Percentiles rank a stretch among this genome's conserved stretches.
phyloP scores from a whole-genome alignment of 192 early-diverging fungal genomes.

The Allomyces javanicus region DNA sequence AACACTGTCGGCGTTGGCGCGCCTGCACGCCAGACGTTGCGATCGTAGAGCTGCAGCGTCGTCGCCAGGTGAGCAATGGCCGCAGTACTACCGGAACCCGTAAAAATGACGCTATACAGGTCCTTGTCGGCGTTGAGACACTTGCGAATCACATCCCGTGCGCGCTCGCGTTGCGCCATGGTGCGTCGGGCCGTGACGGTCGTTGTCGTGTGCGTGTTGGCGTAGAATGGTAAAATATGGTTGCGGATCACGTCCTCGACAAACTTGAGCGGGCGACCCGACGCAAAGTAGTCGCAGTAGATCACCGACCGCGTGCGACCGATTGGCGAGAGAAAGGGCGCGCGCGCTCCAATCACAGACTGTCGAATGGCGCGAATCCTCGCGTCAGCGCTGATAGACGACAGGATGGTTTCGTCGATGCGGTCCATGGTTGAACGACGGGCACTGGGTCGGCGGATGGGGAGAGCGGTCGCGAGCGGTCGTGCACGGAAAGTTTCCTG shows the following conservation, averaged over 20 bases:
- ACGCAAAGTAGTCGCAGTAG: constrained; percentile 11
- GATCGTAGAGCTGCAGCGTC: neutral
- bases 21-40: neutral
- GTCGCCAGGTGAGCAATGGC: neutral
- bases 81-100: constrained; percentile 6
- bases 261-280: constrained; percentile 4
- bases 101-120: constrained; percentile 5
- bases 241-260: constrained; percentile 6
- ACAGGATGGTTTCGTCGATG: too few relatives aligned
- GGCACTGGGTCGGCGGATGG: too few relatives aligned
- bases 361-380: too few relatives aligned
- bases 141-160: constrained; percentile 5
- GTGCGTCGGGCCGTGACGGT: constrained; percentile 3
- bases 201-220: constrained; percentile 11
- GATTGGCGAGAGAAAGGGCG: too few relatives aligned
- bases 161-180: constrained; percentile 3
- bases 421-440: too few relatives aligned
- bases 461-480: too few relatives aligned
- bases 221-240: constrained; percentile 7
- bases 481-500: too few relatives aligned
- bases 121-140: constrained; percentile 1
- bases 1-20: constrained; percentile 8
- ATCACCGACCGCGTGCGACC: neutral
- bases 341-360: too few relatives aligned
- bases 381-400: too few relatives aligned